phyloP scores from a whole-genome alignment of 192 early-diverging fungal species.

The Entomortierella parvispora region DNA sequence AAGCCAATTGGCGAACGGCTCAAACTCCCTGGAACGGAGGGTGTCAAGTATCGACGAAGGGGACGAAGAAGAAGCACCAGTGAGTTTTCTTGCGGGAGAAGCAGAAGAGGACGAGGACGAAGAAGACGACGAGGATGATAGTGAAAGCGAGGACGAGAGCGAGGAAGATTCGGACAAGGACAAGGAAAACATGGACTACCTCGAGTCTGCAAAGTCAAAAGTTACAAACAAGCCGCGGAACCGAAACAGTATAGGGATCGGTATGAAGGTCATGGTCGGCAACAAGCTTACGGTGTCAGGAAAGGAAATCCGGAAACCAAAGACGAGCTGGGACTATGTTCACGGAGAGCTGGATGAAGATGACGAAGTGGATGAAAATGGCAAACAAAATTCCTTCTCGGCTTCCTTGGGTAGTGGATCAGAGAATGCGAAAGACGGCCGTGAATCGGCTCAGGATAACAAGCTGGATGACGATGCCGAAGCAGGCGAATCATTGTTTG shows the following conservation, averaged over 20 bases:
- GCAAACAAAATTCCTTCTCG: conserved; percentile 17
- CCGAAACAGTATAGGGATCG: conserved; percentile 47
- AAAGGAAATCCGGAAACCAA: conserved; percentile 49
- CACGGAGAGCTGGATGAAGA: conserved; percentile 38
- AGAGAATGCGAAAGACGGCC: conserved; percentile 6
- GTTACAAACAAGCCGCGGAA: conserved; percentile 35
- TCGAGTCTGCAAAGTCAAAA: conserved; percentile 26
- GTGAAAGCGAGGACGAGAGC: conserved; percentile 22
- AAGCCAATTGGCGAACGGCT: neutral
- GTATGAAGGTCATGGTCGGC: conserved; percentile 51
- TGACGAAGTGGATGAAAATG: conserved; percentile 25
- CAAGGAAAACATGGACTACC: conserved; percentile 26
- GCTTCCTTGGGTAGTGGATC: conserved; percentile 18
- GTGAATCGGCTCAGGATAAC: conserved; percentile 1
- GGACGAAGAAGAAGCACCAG: conserved; percentile 29
- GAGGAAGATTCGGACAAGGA: conserved; percentile 24
- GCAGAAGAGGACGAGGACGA: conserved; percentile 20
- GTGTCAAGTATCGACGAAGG: conserved; percentile 34
- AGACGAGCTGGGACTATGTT: conserved; percentile 49
- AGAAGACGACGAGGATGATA: conserved; percentile 25
- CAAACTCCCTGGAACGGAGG: conserved; percentile 1
- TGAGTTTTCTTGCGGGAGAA: conserved; percentile 16
- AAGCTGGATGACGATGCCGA: conserved; percentile 11
- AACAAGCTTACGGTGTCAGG: conserved; percentile 43
- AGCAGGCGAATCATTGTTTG: conserved; percentile 26